Conservation (phyloP, 768 basidiomycete species). For the Harrya chromipes region DNA sequence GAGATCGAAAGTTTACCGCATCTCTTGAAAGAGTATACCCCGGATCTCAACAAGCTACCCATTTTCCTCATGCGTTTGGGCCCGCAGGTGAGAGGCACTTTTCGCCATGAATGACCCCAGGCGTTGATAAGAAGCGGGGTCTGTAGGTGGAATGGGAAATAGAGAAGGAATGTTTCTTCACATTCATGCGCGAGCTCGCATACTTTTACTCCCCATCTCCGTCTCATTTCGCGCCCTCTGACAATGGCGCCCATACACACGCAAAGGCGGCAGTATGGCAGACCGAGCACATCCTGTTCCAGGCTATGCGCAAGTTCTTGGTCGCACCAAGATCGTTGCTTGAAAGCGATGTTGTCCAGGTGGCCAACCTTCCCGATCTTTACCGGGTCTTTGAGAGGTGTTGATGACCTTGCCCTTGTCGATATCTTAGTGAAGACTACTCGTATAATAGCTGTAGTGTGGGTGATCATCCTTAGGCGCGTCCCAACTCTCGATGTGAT, state of each 20-base stretch:
- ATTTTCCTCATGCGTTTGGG: constrained; percentile 88
- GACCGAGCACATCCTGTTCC: constrained; percentile 88
- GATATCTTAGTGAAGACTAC: not conserved
- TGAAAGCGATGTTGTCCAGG: constrained; percentile 76
- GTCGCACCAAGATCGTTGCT: constrained; percentile 61
- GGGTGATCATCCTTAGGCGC: too few species aligned
- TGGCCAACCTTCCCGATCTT: constrained; percentile 86
- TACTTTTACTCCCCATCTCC: constrained; percentile 76
- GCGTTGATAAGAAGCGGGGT: not conserved
- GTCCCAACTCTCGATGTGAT: too few species aligned
- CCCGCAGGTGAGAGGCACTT: constrained; percentile 59
- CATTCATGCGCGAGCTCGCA: constrained; percentile 85
- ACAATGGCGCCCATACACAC: constrained; percentile 36
- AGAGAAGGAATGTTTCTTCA: constrained; percentile 82
- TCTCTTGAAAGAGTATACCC: constrained; percentile 82
- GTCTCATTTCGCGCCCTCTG: constrained; percentile 16
- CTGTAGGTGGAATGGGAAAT: constrained; percentile 82
- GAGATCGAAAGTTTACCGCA: constrained; percentile 75
- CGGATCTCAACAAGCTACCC: constrained; percentile 88
- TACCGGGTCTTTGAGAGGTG: constrained; percentile 96
- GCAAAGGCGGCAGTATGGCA: constrained; percentile 72
- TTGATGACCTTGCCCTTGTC: constrained; percentile 34
- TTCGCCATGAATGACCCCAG: not conserved
- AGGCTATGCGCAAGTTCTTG: constrained; percentile 77
- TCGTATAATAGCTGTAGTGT: not conserved